Percentiles rank a stretch among this genome's conserved stretches.
phyloP scores from a whole-genome alignment of 257 asterid species.

The Salvia hispanica region DNA sequence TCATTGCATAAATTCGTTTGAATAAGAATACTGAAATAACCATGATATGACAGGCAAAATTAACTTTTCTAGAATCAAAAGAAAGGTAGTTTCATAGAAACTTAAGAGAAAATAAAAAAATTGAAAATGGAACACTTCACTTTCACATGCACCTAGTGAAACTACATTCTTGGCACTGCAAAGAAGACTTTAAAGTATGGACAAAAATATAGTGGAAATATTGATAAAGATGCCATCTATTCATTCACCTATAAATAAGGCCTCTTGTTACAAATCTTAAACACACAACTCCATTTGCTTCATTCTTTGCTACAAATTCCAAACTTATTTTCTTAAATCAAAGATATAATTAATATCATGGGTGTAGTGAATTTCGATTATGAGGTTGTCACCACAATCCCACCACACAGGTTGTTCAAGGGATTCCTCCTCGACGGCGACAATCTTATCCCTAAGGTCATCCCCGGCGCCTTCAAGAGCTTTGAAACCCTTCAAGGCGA shows the following conservation, averaged over 20 bases:
- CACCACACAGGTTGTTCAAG: constrained; percentile 52
- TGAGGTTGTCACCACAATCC: constrained; percentile 41
- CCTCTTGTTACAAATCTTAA: background rate
- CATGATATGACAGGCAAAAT: too few relatives aligned
- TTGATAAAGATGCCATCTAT: background rate
- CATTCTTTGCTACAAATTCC: background rate
- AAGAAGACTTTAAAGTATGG: background rate
- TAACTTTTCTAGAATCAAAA: background rate
- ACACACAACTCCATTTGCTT: constrained; percentile 12
- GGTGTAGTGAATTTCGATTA: constrained; percentile 40
- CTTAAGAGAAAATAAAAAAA: background rate
- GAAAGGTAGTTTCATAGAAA: background rate
- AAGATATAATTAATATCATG: constrained; percentile 29
- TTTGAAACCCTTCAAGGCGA: constrained; percentile 51
- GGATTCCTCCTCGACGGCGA: constrained; percentile 49
- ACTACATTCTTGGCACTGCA: background rate
- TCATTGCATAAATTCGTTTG: too few relatives aligned
- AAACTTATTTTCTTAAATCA: background rate
- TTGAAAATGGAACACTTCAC: background rate
- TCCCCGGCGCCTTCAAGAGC: constrained; percentile 50
- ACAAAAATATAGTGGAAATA: background rate
- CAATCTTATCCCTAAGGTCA: constrained; percentile 48
- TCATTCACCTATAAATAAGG: constrained; percentile 29
- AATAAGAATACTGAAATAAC: too few relatives aligned
- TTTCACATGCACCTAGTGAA: background rate